phyloP scores from a whole-genome alignment of 2,329 filamentous ascomycete genomes.

The Knufia petricola region DNA sequence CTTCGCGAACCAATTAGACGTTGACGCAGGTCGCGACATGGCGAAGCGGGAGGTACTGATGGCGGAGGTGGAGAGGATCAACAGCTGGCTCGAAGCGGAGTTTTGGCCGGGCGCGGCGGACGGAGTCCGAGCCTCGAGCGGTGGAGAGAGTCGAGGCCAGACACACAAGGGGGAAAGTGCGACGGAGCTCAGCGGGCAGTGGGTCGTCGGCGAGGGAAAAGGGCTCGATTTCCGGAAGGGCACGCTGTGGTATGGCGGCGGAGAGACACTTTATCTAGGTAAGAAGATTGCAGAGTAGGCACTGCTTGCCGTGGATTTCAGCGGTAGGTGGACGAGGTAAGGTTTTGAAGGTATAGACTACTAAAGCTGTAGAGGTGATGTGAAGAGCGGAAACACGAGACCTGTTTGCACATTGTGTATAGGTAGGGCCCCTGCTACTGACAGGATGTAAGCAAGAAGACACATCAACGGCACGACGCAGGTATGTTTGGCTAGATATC shows the following conservation, averaged over 20 bases:
- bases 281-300: slow-evolving; percentile 14
- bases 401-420: too few relatives aligned
- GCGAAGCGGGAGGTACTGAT: slow-evolving; percentile 57
- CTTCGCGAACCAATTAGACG: slow-evolving; percentile 32
- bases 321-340: background rate
- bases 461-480: too few relatives aligned
- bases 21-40: slow-evolving; percentile 29
- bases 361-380: too few relatives aligned
- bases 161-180: slow-evolving; percentile 1
- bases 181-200: slow-evolving; percentile 53
- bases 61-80: slow-evolving; percentile 62
- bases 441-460: too few relatives aligned
- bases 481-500: too few relatives aligned
- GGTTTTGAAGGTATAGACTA: background rate
- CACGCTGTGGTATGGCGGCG: slow-evolving; percentile 77
- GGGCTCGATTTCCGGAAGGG: slow-evolving; percentile 70
- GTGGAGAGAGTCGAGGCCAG: too few relatives aligned
- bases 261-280: slow-evolving; percentile 54
- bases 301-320: background rate
- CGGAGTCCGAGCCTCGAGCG: too few relatives aligned
- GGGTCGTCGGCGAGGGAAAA: slow-evolving; percentile 77
- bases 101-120: slow-evolving; percentile 57
- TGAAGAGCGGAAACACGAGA: too few relatives aligned
- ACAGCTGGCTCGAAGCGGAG: slow-evolving; percentile 60
- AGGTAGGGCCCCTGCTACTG: too few relatives aligned